Evolutionary conservation across 345 rosid species (phyloP), one percentile per base, ranked within the genome.

Genomic region (Adansonia digitata): DNA sequence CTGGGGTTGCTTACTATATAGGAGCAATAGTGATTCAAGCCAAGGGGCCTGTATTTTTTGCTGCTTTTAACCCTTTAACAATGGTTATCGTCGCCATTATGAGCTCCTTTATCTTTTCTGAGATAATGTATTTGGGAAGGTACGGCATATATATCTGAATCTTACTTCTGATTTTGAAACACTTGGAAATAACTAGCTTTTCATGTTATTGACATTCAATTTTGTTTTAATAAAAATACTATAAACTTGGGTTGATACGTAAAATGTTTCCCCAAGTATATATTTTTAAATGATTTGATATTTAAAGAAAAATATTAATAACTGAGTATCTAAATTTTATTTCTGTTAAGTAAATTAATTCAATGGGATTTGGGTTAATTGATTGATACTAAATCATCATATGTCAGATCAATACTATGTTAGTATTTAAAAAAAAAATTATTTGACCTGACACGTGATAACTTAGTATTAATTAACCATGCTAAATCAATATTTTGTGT

Each of bases 1-100:
- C 94, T 2, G 90, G 84, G 7, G 26, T 81, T 27, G 82, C 75
- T n/a, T 88, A 83, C 27, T 87, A 83, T 66, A 20, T 86, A 35
- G 83, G 81, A 72, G 89, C 88, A 61, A 20, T 79, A 40, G 74
- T 86, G 14, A 81, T 82, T 81, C 78, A 78, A 61, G 18, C 59
- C 7, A 85, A 67, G 51, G 94, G 94, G 2, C 94, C 94, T 10
- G 90, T 88, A n/a, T 89, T 89, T 69, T 80, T 82, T 42, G 78
- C 86, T 10, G 81, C 89, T 10, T 89, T 88, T 35, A 86, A 69
- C 63, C 94, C 91, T 24, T 72, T 89, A 6, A 60, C 74, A 56
- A 86, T 86, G 89, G 76, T 88, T 62, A 69, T 87, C 5, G 83
- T 82, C 14, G 82, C 91, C 3, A 60, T 86, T 53, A 31, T 88